Base-by-base conservation (phyloP, 176 grass and related monocot genomes). In the Alloteropsis semialata region DNA sequence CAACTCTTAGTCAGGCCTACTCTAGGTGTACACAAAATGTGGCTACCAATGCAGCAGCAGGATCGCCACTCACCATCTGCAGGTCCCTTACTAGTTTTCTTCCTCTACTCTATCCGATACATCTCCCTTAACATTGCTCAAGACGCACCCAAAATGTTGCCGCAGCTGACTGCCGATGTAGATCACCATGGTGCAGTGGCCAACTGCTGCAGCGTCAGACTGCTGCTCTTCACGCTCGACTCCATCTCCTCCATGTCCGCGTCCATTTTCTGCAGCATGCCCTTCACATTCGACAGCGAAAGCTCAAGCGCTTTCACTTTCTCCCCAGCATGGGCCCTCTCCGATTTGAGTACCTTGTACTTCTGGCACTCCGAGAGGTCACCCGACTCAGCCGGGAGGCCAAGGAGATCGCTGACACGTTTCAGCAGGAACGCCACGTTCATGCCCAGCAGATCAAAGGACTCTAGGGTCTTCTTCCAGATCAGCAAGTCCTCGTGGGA, bases 391-490 rank as follows among this genome's bases (percentile, higher is more conserved):
- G 27, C 48, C 1, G 17, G 10, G 51, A 89, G 51, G 53, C 25
- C 22, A 3, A 89, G 82, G 10, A 89, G 51, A 5, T 1, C 53
- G 0, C 54, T 41, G 4, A 89, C 27, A 0, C 77, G 77, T 46
- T 63, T 62, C 19, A 89, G 70, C 55, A 89, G 30, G 82, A 89
- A 89, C 0, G 7, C 63, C 0, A 89, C 77, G 2, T 89, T 17
- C 87, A 89, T 89, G 43, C 87, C 87, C 42, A 89, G 77, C 22
- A 75, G 33, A 54, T 81, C 62, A 3, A 89, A 76, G 9, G 77
- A 80, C 53, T 89, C 53, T 54, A 89, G 63, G 21, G 82, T 85
- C 70, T 70, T 89, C 82, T 76, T 89, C 87, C 87, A 89, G 15
- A 85, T 11, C 21, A 81, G 33, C 6, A 89, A 39, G 82, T 85